Evolutionary conservation across 441 rosid genomes (phyloP).

Genomic region (Aleurites moluccanus): DNA sequence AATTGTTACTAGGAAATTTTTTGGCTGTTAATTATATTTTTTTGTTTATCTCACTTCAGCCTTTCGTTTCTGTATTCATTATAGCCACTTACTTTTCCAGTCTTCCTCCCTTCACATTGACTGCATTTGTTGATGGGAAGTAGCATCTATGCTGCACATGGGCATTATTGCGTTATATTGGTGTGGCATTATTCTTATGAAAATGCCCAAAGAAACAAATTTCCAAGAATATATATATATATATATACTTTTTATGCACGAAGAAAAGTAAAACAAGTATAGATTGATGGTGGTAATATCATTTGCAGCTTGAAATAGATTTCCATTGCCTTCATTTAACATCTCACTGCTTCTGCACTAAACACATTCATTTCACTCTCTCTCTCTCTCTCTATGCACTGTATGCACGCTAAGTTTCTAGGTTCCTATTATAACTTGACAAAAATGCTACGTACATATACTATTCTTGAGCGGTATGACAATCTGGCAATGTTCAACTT

Average conservation of each 20-base stretch:
- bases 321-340: conserved; percentile 5
- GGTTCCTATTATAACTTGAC: background rate
- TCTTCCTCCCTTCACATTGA: conserved; percentile 1
- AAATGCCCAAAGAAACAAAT: background rate
- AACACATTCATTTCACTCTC: background rate
- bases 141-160: background rate
- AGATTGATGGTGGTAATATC: background rate
- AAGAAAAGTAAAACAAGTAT: background rate
- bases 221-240: background rate
- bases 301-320: conserved; percentile 1
- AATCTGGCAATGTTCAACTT: background rate
- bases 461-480: background rate
- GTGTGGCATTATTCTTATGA: background rate
- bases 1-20: background rate
- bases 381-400: background rate
- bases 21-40: background rate
- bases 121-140: background rate
- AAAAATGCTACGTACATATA: background rate
- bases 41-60: background rate
- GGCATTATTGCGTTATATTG: background rate
- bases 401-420: background rate
- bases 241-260: background rate
- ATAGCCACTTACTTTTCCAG: background rate
- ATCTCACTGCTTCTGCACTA: background rate
- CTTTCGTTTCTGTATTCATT: background rate